Evolutionary conservation across 106 monocot species (phyloP).

Genomic region (Acorus calamus): DNA sequence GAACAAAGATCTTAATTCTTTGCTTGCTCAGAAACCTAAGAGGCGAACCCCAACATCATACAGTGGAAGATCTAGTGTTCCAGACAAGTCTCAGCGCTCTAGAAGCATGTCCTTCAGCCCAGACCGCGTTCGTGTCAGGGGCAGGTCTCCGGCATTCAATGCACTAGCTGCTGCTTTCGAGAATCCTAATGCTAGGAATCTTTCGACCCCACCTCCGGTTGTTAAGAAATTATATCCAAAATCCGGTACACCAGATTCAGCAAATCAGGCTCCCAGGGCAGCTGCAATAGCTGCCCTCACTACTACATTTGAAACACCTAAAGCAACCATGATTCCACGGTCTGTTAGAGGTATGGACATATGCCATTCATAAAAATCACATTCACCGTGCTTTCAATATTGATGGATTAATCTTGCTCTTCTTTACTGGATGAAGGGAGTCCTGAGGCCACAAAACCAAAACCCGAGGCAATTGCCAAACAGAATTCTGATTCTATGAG

Average conservation of each 20-base stretch:
- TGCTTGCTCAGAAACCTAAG: conserved; percentile 49
- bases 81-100: conserved; percentile 69
- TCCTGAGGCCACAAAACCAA: conserved; percentile 24
- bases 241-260: conserved; percentile 26
- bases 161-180: conserved; percentile 77
- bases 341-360: conserved; percentile 44
- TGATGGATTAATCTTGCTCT: not conserved
- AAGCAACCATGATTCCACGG: conserved; percentile 31
- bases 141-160: conserved; percentile 85
- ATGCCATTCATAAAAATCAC: not conserved
- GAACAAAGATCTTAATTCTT: not conserved
- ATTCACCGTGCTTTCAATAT: not conserved
- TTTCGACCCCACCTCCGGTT: conserved; percentile 76
- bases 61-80: conserved; percentile 51
- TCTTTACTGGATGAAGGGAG: conserved; percentile 19
- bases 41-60: conserved; percentile 33
- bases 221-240: conserved; percentile 52
- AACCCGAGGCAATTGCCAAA: conserved; percentile 27
- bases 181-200: conserved; percentile 62
- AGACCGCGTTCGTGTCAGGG: conserved; percentile 53
- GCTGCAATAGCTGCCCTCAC: conserved; percentile 51
- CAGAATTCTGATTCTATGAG: conserved; percentile 24
- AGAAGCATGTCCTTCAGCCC: conserved; percentile 83
- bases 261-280: conserved; percentile 34
- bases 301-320: conserved; percentile 45